phyloP scores from a whole-genome alignment of 148 eudicot species.

The Camellia lanceoleosa region DNA sequence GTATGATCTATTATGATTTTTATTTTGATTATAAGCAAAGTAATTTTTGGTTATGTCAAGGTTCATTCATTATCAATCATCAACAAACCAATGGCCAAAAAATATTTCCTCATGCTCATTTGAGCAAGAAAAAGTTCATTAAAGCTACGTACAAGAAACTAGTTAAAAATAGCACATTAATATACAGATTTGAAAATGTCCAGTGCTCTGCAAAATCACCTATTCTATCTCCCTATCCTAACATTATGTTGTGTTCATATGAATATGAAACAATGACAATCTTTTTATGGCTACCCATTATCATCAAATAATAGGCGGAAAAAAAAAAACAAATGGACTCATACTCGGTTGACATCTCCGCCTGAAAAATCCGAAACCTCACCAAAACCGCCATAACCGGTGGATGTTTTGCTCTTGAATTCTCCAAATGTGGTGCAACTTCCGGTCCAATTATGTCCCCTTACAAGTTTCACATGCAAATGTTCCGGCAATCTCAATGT shows the following conservation, averaged over 20 bases:
- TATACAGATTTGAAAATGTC: neutral
- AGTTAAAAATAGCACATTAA: neutral
- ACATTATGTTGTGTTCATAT: neutral
- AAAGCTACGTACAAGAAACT: neutral
- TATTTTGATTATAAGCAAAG: too few relatives aligned
- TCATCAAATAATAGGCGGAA: too few relatives aligned
- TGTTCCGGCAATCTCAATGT: slow-evolving; percentile 52
- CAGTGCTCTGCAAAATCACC: neutral
- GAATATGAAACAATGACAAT: neutral
- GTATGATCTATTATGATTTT: too few relatives aligned
- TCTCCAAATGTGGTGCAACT: slow-evolving; percentile 55
- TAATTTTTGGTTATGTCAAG: too few relatives aligned
- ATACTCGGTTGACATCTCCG: slow-evolving; percentile 18
- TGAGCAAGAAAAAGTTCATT: neutral
- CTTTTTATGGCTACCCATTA: neutral
- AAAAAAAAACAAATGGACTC: neutral
- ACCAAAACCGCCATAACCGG: slow-evolving; percentile 21
- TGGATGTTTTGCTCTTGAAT: slow-evolving; percentile 11
- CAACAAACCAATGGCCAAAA: neutral
- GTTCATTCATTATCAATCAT: neutral
- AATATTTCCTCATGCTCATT: neutral
- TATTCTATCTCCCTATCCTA: neutral
- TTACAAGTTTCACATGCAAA: slow-evolving; percentile 27
- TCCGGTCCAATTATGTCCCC: slow-evolving; percentile 38
- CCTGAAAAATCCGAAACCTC: slow-evolving; percentile 21